phyloP scores from a whole-genome alignment of 768 basidiomycete species.

The Tulasnella calospora region DNA sequence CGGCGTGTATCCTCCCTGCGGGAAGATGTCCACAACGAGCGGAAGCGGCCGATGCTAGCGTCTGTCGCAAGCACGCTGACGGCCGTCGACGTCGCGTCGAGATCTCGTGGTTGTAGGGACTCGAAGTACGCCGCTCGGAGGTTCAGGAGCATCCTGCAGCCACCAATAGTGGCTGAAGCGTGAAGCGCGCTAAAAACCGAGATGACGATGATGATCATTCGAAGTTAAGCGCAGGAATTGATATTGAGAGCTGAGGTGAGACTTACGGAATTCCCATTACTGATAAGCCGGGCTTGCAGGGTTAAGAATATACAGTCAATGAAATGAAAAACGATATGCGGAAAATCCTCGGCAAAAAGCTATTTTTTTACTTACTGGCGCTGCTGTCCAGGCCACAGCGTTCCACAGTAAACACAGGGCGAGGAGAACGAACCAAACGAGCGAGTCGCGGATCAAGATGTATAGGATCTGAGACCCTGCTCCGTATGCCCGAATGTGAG shows the following conservation, averaged over 20 bases:
- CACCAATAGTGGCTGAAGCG: slow-evolving; percentile 15
- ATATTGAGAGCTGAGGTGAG: neutral
- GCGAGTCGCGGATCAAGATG: slow-evolving; percentile 13
- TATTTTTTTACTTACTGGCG: slow-evolving; percentile 17
- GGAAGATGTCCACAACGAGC: neutral
- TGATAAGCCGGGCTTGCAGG: neutral
- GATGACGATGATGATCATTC: neutral
- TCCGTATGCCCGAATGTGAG: neutral
- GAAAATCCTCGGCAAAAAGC: neutral
- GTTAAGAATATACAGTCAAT: neutral
- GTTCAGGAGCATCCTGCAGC: slow-evolving; percentile 15
- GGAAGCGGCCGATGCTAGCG: neutral
- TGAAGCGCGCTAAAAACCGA: neutral
- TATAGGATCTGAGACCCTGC: neutral
- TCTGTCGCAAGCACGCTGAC: neutral
- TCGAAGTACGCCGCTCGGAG: slow-evolving; percentile 17
- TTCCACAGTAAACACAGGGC: slow-evolving; percentile 13
- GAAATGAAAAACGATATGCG: neutral
- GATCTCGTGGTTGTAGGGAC: neutral
- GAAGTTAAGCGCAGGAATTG: neutral
- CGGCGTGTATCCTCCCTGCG: neutral
- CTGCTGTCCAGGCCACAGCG: neutral
- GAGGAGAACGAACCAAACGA: slow-evolving; percentile 13
- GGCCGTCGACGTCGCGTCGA: neutral
- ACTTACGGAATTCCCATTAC: slow-evolving; percentile 7